Evolutionary conservation across 2,329 filamentous ascomycete species (phyloP).

Genomic region (Colletotrichum australisinense): DNA sequence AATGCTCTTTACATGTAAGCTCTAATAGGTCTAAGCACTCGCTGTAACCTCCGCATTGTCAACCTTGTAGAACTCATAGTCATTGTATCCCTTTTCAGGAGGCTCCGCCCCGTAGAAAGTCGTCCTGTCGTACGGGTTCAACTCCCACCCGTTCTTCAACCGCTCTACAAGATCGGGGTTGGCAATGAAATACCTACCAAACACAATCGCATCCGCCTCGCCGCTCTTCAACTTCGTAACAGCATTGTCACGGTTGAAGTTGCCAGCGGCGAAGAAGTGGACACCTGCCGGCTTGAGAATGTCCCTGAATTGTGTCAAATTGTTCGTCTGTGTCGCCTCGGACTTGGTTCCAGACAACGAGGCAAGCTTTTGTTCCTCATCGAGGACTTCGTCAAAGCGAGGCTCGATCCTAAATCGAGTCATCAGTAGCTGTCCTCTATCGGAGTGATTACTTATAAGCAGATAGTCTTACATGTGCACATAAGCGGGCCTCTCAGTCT

Average conservation of each 20-base stretch:
- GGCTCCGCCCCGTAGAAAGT: slow-evolving; percentile 46
- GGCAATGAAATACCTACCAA: slow-evolving; percentile 43
- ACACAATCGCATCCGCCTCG: slow-evolving; percentile 44
- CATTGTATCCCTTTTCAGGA: slow-evolving; percentile 46
- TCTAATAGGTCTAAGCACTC: background rate
- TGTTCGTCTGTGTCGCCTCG: slow-evolving; percentile 43
- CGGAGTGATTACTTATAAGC: too few relatives aligned
- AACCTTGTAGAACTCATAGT: slow-evolving; percentile 49
- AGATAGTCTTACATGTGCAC: slow-evolving; percentile 54
- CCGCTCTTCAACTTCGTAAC: slow-evolving; percentile 53
- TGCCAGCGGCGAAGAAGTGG: slow-evolving; percentile 61
- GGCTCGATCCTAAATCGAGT: slow-evolving; percentile 52
- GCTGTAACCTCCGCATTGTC: slow-evolving; percentile 5
- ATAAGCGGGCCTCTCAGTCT: slow-evolving; percentile 50
- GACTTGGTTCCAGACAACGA: slow-evolving; percentile 45
- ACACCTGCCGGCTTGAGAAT: slow-evolving; percentile 52
- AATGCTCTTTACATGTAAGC: too few relatives aligned
- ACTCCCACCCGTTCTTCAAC: slow-evolving; percentile 37
- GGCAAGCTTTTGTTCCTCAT: slow-evolving; percentile 55
- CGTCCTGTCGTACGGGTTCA: slow-evolving; percentile 40
- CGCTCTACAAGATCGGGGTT: slow-evolving; percentile 45
- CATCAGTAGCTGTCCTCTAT: background rate
- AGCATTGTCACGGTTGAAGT: slow-evolving; percentile 51
- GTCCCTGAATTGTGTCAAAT: slow-evolving; percentile 51
- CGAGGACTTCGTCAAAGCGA: slow-evolving; percentile 57